These are phyloP conservation scores for Lodderomyces parapsilosis DNA, from an alignment of 1,139 yeast species.

Conservation along the genomic window DNA sequence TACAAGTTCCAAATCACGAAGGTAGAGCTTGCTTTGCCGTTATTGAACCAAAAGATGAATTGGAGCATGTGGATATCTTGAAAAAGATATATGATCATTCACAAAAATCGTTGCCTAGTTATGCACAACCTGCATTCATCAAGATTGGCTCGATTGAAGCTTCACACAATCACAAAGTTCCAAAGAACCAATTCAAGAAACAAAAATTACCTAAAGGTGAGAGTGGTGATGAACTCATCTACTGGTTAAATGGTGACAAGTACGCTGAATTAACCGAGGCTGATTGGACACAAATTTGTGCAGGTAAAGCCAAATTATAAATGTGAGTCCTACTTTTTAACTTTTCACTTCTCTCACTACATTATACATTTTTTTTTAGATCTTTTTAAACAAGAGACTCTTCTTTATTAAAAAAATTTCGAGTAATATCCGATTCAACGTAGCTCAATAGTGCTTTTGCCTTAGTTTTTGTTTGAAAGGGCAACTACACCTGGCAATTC, in stretches of 20 bases:
- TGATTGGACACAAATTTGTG: conserved; percentile 56
- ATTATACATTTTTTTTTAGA: background rate
- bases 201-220: conserved; percentile 76
- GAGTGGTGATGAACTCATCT: conserved; percentile 59
- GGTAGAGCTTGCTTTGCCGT: conserved; percentile 95
- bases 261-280: conserved; percentile 60
- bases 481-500: conserved; percentile 95
- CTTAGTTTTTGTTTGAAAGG: conserved; percentile 60
- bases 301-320: conserved; percentile 40
- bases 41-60: conserved; percentile 50
- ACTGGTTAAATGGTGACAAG: conserved; percentile 60
- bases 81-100: conserved; percentile 35
- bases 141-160: conserved; percentile 63
- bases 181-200: conserved; percentile 73
- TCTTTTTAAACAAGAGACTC: background rate
- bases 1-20: conserved; percentile 81
- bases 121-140: conserved; percentile 83
- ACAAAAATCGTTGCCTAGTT: conserved; percentile 63
- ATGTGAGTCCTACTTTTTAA: background rate
- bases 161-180: conserved; percentile 84
- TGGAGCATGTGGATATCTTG: conserved; percentile 29
- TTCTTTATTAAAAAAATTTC: too few relatives aligned
- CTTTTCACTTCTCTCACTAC: background rate
- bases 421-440: too few relatives aligned
- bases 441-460: background rate